Base-by-base conservation (phyloP, 768 basidiomycete genomes). In the Filobasidium wieringae region DNA sequence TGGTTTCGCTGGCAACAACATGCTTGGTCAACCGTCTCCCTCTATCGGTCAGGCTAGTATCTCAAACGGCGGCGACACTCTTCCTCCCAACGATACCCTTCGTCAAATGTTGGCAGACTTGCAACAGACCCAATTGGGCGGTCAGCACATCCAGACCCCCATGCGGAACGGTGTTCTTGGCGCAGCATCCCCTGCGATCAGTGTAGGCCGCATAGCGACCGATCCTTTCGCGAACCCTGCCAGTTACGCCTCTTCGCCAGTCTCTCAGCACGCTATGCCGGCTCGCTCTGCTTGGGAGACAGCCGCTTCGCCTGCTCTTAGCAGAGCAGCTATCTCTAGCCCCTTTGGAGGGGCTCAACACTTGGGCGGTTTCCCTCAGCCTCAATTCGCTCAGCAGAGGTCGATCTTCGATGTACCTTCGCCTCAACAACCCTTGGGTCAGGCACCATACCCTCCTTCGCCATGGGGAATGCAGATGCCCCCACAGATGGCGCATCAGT, bases 381-480 rank as follows among this genome's bases (percentile, higher is more conserved):
- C 55, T 34, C 47, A 58, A 15, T 59, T 53, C 26, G 51, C 39
- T 14, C 58, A 59, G 36, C 53, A 63, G 22, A 55, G 60, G 39
- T 56, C 53, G 19, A 45, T 58, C 29, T 45, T 54, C 50, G 55
- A 43, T 4, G n/a, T n/a, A n/a, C n/a, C n/a, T n/a, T n/a, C n/a
- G n/a, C 22, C 39, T 50, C 50, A 55, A 32, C 53, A 33, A n/a
- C 17, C 29, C 27, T 55, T 57, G 34, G 39, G 47, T 9, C 56
- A 51, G 7, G 57, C 65, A n/a, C 70, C 66, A 14, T 27, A 30
- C 8, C 32, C 45, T 15, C 19, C 55, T 36, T 68, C 66, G 24
- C 68, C 68, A 1, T 68, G 70, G 70, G 64, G 52, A 15, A 43
- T 58, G 11, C 69, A 67, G 41, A 64, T 29, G 9, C 51, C 58